phyloP scores from a whole-genome alignment of 306 rosid genomes.

The Luffa aegyptiaca region DNA sequence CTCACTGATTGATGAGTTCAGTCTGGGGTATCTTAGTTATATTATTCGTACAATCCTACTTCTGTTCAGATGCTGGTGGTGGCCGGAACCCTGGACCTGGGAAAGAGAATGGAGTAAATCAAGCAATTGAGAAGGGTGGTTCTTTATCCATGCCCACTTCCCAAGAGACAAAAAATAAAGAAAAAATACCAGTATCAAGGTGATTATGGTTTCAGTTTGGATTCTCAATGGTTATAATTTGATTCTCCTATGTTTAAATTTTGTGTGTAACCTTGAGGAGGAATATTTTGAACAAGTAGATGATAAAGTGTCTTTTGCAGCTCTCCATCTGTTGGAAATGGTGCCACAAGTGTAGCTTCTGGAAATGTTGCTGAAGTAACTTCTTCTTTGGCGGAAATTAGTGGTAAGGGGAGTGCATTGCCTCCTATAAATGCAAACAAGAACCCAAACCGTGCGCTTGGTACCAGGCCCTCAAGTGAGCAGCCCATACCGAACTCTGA shows the following conservation, averaged over 20 bases:
- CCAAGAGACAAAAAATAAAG: constrained; percentile 51
- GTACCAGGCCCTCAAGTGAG: constrained; percentile 23
- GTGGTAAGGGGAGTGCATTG: constrained; percentile 28
- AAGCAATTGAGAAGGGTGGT: constrained; percentile 45
- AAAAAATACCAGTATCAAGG: constrained; percentile 47
- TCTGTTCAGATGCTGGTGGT: constrained; percentile 52
- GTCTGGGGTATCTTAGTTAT: constrained; percentile 4
- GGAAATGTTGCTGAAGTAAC: constrained; percentile 37
- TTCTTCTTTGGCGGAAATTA: constrained; percentile 30
- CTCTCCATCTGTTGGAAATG: constrained; percentile 41
- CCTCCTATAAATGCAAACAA: constrained; percentile 32
- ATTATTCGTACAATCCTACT: constrained; percentile 7
- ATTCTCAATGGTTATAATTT: background rate
- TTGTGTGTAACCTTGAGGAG: background rate
- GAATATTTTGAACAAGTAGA: constrained; percentile 9
- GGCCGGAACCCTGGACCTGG: constrained; percentile 55
- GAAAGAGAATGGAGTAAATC: constrained; percentile 57
- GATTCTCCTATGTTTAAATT: background rate
- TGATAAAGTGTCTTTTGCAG: constrained; percentile 35
- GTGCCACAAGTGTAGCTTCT: constrained; percentile 33
- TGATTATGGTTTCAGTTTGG: constrained; percentile 15
- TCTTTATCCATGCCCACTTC: constrained; percentile 31
- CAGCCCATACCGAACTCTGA: constrained; percentile 27
- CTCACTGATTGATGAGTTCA: background rate
- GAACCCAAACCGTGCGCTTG: constrained; percentile 23